Evolutionary conservation across 2,329 filamentous ascomycete genomes (phyloP), one percentile per base, ranked within the genome.

Genomic region (Ceratocystiopsis brevicomis): DNA sequence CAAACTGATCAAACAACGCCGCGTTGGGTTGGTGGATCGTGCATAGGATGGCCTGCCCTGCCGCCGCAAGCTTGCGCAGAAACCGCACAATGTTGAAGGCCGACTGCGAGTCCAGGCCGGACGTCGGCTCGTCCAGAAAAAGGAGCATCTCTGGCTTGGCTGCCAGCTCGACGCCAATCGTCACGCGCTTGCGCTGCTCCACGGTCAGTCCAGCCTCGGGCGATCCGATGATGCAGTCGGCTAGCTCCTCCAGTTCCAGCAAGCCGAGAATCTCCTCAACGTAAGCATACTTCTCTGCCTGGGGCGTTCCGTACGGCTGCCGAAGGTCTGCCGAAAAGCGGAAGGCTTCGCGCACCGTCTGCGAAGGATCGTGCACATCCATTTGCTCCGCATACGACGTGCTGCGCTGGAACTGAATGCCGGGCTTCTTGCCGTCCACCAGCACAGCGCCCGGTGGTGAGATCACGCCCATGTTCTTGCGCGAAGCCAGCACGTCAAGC

Each of bases 1-100:
- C 85, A 50, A 93, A 94, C 58, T 86, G 80, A 58, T 90, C 82
- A 52, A 94, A 93, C 0, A 93, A 67, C 0, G 82, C 77, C 15
- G 82, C 81, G 50, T 86, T 88, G 1, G 86, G 85, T 57, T 93
- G 86, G 57, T 93, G 86, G 49, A 93, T 93, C 0, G 86, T 93
- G 61, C 84, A 92, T 4, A 93, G 69, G 51, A 93, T 85, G 11
- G 85, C 85, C 56, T 93, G 86, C 2, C 85, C 86, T 3, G 81
- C 80, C n/a, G 70, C 66, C 41, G 80, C 76, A 6, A 85, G 69
- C 61, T 84, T 85, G 53, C 74, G 75, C n/a, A 86, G 63, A 65
- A 85, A 82, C 33, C 78, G 76, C 21, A 83, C 76, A 50, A 84
- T 84, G 58, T 82, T 82, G 63, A 78, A 85, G 16, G 81, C 78